Evolutionary conservation across 176 grass and related monocot genomes (phyloP).

Genomic region (Hordeum vulgare): MorexV3_pseudomolecules_assembly NC_058524.1:50945952-50946451

Average conservation of each 20-base stretch:
- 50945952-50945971: background rate
- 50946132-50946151: background rate
- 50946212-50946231: slow-evolving; percentile 40
- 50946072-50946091: background rate
- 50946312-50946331: slow-evolving; percentile 60
- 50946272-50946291: slow-evolving; percentile 37
- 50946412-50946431: background rate
- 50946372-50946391: background rate
- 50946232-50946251: slow-evolving; percentile 43
- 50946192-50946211: slow-evolving; percentile 62
- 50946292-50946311: slow-evolving; percentile 54
- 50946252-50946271: slow-evolving; percentile 47
- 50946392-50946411: background rate
- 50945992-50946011: background rate
- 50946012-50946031: background rate
- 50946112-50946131: background rate
- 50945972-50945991: background rate
- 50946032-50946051: background rate
- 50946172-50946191: slow-evolving; percentile 47
- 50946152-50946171: slow-evolving; percentile 45
- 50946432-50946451: background rate
- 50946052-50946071: background rate
- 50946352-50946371: background rate
- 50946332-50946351: background rate
- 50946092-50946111: background rate